Evolutionary conservation across 176 grass and related monocot genomes (phyloP).

Genomic region (Aegilops longissima): DNA sequence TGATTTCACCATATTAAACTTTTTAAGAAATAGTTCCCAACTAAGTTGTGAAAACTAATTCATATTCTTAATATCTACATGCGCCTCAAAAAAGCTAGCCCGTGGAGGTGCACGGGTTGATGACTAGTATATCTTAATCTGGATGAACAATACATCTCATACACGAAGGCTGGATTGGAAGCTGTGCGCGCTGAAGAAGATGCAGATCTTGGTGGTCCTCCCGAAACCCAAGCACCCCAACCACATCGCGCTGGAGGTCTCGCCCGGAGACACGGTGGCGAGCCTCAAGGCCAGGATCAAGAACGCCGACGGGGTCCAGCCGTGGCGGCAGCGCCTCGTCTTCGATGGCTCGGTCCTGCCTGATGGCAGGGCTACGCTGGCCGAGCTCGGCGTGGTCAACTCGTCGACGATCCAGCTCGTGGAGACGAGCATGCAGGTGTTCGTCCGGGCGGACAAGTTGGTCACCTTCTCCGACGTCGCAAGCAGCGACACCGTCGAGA

Average conservation of each 20-base stretch:
- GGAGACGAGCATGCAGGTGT: background rate
- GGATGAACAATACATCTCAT: too few relatives aligned
- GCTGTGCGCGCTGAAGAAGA: background rate
- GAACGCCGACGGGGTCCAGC: background rate
- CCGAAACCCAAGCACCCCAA: background rate
- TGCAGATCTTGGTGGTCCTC: background rate
- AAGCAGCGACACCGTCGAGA: background rate
- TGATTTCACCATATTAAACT: too few relatives aligned
- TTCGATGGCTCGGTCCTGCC: background rate
- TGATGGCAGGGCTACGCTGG: background rate
- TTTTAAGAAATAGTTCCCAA: too few relatives aligned
- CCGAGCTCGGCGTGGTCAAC: background rate
- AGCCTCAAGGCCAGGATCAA: background rate
- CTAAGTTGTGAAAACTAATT: too few relatives aligned
- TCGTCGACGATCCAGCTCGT: background rate
- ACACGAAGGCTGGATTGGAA: too few relatives aligned
- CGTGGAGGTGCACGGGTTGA: too few relatives aligned
- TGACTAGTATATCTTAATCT: too few relatives aligned
- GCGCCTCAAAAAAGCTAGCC: too few relatives aligned
- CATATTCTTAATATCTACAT: too few relatives aligned
- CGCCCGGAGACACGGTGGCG: background rate
- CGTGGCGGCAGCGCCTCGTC: background rate
- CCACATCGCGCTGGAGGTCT: background rate
- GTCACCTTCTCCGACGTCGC: background rate
- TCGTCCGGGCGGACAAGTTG: background rate